Conservation (phyloP, 305 asterid genomes). For the Rubia tinctorum region DNA sequence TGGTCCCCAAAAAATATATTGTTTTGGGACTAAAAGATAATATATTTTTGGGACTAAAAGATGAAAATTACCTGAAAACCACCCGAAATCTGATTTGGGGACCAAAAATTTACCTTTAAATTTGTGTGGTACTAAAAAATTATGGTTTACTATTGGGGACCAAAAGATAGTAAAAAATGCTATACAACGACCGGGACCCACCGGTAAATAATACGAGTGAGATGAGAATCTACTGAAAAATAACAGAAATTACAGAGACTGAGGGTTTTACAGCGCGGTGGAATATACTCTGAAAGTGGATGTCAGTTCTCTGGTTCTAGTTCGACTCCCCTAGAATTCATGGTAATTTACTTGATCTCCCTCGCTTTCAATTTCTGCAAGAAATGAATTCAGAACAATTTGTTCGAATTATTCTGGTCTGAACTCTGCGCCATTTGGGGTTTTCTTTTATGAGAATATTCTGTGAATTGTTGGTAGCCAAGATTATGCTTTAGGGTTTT, state of each 20-base stretch:
- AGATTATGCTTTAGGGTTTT: slow-evolving; percentile 10
- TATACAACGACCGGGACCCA: too few species aligned
- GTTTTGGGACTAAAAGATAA: too few species aligned
- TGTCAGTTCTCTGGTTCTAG: slow-evolving; percentile 47
- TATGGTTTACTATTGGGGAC: too few species aligned
- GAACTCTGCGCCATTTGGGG: background rate
- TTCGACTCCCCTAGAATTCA: slow-evolving; percentile 48
- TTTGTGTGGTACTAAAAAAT: too few species aligned
- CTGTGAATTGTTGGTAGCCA: slow-evolving; percentile 2
- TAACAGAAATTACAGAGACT: background rate
- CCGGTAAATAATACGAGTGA: too few species aligned
- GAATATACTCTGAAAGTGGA: slow-evolving; percentile 24
- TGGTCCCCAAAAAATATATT: too few species aligned
- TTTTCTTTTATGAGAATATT: background rate
- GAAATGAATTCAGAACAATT: background rate
- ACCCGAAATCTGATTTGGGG: too few species aligned
- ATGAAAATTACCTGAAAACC: too few species aligned
- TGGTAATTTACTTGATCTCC: slow-evolving; percentile 34
- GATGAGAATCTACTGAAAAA: background rate
- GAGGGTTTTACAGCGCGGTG: background rate
- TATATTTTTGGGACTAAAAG: too few species aligned
- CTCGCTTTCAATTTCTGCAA: background rate
- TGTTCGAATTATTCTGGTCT: background rate
- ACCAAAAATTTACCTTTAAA: too few species aligned
- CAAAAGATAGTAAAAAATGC: too few species aligned